Conservation (phyloP, 2,329 filamentous ascomycete species). For the Stachybotrys chlorohalonatus region DNA sequence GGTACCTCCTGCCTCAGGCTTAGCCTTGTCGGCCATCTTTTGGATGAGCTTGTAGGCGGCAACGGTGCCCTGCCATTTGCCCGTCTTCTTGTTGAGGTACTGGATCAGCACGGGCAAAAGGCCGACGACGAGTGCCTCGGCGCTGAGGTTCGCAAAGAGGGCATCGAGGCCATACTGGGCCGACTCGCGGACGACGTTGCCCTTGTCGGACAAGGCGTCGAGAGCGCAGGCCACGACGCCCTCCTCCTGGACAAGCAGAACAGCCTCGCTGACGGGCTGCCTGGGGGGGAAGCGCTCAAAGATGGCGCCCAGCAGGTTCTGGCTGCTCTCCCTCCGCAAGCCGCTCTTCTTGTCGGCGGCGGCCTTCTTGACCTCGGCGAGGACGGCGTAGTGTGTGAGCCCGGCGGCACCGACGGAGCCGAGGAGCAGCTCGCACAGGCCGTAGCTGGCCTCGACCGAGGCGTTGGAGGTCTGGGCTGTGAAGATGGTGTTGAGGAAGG, state of each 20-base stretch:
- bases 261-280: constrained; percentile 69
- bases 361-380: constrained; percentile 57
- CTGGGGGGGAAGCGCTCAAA: constrained; percentile 80
- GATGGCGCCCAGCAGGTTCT: constrained; percentile 88
- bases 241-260: constrained; percentile 75
- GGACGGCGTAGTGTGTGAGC: constrained; percentile 42
- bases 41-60: constrained; percentile 78
- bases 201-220: constrained; percentile 86
- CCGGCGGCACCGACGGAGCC: constrained; percentile 45
- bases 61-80: constrained; percentile 96
- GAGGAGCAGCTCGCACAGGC: constrained; percentile 49
- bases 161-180: constrained; percentile 92
- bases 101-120: constrained; percentile 66
- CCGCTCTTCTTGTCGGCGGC: constrained; percentile 91
- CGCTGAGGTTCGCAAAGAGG: constrained; percentile 67
- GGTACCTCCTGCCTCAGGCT: constrained; percentile 68
- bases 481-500: constrained; percentile 59
- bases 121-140: constrained; percentile 76
- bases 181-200: constrained; percentile 76
- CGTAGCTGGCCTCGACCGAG: constrained; percentile 57
- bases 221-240: constrained; percentile 64
- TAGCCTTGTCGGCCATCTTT: constrained; percentile 90
- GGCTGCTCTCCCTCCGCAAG: constrained; percentile 75
- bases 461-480: constrained; percentile 57
- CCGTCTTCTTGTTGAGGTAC: constrained; percentile 75